Evolutionary conservation across 148 eudicot genomes (phyloP), one percentile per base, ranked within the genome.

Genomic region (Cornus kousa): DNA sequence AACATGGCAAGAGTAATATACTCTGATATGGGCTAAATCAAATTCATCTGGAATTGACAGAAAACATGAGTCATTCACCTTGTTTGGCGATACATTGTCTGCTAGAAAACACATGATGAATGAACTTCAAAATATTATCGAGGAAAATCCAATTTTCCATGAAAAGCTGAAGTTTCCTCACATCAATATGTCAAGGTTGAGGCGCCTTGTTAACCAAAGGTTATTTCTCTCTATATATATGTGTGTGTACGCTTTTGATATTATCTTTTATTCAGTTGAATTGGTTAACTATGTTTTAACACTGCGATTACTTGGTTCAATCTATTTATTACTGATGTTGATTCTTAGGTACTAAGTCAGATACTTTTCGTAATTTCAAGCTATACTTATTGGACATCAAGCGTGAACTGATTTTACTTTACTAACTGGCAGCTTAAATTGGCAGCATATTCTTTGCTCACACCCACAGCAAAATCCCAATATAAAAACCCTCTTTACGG

Each of bases 401-500:
- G 39, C 19, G 7, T 73, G 7, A 32, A 33, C 48, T 74, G 43
- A 74, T 74, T 33, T 72, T 57, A 9, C 16, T 20, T 57, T 59
- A 57, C 20, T 17, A 57, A 8, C 17, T 57, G 22, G 67, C 78
- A 79, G 86, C 55, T 74, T 80, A 48, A 84, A 84, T 55, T 84
- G 86, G 86, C 86, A 84, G 76, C 86, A 84, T 67, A 57, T 46
- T 22, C 70, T n/a, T 39, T 84, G 86, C 74, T 20, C 79, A 14
- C 46, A 84, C 72, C 83, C 86, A 14, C 50, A 53, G 67, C 67
- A 72, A 48, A 32, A 77, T 59, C 86, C 81, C 7, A 79, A 77
- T 48, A 74, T 80, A 43, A 66, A 70, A 16, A 78, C 77, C 24
- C 78, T 84, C 17, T 78, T 81, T 65, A 39, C 53, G 40, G 86